phyloP scores from a whole-genome alignment of 2,329 filamentous ascomycete genomes.

The Botryotinia convoluta region DNA sequence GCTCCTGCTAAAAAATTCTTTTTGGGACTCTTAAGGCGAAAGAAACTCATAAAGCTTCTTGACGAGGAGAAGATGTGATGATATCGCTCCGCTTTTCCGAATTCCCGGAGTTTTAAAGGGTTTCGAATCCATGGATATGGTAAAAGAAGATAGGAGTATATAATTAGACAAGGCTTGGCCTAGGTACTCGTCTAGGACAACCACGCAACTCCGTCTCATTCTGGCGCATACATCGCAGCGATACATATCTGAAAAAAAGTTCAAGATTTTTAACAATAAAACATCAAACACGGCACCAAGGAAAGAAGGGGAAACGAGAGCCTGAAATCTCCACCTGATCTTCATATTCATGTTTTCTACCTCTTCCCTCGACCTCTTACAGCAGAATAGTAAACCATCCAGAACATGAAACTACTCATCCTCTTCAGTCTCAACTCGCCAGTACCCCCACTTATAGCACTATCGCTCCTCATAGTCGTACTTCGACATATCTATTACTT shows the following conservation, averaged over 20 bases:
- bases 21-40: neutral
- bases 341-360: neutral
- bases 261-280: neutral
- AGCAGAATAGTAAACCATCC: neutral
- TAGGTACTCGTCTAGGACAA: neutral
- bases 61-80: neutral
- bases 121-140: neutral
- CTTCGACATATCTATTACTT: neutral
- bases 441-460: neutral
- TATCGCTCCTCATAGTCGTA: neutral
- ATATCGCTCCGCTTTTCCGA: neutral
- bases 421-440: neutral
- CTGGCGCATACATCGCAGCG: neutral
- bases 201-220: neutral
- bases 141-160: neutral
- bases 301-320: too few species aligned
- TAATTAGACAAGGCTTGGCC: neutral
- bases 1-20: neutral
- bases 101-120: neutral
- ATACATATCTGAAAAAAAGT: too few species aligned
- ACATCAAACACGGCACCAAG: too few species aligned
- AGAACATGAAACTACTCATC: neutral
- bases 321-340: neutral
- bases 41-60: neutral
- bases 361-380: neutral